These are phyloP conservation scores for Globisporangium heterothallicum DNA, from an alignment of 352 stramenopile genomes.

Conservation along the genomic window DNA sequence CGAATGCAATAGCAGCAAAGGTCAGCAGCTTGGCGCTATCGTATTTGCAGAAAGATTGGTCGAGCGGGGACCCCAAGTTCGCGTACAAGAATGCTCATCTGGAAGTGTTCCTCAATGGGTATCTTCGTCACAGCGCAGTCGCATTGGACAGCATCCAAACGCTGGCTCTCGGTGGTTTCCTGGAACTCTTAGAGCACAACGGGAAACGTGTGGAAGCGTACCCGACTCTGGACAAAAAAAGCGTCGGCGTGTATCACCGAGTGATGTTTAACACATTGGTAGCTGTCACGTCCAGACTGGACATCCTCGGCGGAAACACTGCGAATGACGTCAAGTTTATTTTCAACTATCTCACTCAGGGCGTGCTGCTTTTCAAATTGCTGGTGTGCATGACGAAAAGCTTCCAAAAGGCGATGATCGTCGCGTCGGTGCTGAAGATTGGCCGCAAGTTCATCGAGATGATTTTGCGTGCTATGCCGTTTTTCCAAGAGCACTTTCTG, in stretches of 20 bases:
- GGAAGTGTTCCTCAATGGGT: slow-evolving; percentile 28
- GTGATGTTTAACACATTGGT: slow-evolving; percentile 47
- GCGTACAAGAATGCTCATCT: slow-evolving; percentile 34
- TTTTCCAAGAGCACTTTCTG: slow-evolving; percentile 46
- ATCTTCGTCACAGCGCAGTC: slow-evolving; percentile 32
- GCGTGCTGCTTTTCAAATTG: slow-evolving; percentile 54
- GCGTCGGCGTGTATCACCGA: slow-evolving; percentile 34
- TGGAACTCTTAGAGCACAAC: slow-evolving; percentile 33
- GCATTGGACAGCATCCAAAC: slow-evolving; percentile 45
- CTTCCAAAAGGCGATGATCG: slow-evolving; percentile 43
- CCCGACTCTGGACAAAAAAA: slow-evolving; percentile 55
- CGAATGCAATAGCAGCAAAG: slow-evolving; percentile 21
- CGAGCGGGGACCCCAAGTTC: slow-evolving; percentile 29
- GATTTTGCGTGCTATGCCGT: slow-evolving; percentile 46
- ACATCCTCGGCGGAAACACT: slow-evolving; percentile 17
- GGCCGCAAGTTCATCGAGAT: slow-evolving; percentile 49
- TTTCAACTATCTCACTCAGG: slow-evolving; percentile 49
- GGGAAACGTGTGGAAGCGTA: slow-evolving; percentile 13
- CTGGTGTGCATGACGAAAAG: slow-evolving; percentile 55
- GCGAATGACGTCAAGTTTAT: slow-evolving; percentile 23
- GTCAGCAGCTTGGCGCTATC: slow-evolving; percentile 30
- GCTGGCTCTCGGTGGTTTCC: slow-evolving; percentile 35
- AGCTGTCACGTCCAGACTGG: slow-evolving; percentile 25
- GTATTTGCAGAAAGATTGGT: slow-evolving; percentile 45
- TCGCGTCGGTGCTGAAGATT: slow-evolving; percentile 46